Conservation (phyloP, 1,139 yeast species). For the Yamadazyma jaroonii region DNA sequence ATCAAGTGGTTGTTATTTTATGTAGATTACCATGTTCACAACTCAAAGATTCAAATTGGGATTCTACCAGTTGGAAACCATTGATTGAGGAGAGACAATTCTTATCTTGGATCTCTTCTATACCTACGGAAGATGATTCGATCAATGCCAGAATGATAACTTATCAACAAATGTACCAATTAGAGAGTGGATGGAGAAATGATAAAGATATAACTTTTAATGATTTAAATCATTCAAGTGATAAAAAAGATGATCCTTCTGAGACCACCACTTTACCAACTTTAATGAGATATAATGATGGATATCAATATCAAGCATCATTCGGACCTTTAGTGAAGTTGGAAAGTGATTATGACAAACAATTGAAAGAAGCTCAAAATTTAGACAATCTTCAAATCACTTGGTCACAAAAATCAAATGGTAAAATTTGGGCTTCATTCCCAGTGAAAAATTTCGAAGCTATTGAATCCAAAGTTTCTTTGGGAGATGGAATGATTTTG, state of each 20-base stretch:
- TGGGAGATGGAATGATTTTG: slow-evolving; percentile 79
- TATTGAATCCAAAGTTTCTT: slow-evolving; percentile 68
- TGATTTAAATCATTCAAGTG: slow-evolving; percentile 29
- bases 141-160: slow-evolving; percentile 53
- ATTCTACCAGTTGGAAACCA: slow-evolving; percentile 84
- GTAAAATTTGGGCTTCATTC: slow-evolving; percentile 68
- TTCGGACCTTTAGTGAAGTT: slow-evolving; percentile 81
- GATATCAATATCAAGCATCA: slow-evolving; percentile 79
- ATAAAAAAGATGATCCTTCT: slow-evolving; percentile 22
- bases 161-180: slow-evolving; percentile 63
- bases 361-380: slow-evolving; percentile 75
- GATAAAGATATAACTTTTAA: slow-evolving; percentile 67
- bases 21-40: slow-evolving; percentile 92
- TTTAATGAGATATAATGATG: slow-evolving; percentile 75
- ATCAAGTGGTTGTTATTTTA: slow-evolving; percentile 80
- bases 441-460: slow-evolving; percentile 65
- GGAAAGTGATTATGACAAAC: slow-evolving; percentile 79
- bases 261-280: slow-evolving; percentile 50
- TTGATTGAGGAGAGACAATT: slow-evolving; percentile 77
- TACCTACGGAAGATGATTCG: slow-evolving; percentile 64
- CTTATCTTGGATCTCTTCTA: slow-evolving; percentile 75
- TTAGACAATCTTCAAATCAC: slow-evolving; percentile 69
- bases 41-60: slow-evolving; percentile 76
- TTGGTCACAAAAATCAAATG: slow-evolving; percentile 73
- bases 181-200: slow-evolving; percentile 82